Evolutionary conservation across 2,329 filamentous ascomycete genomes (phyloP), one percentile per base, ranked within the genome.

Genomic region (Eutypa lata): DNA sequence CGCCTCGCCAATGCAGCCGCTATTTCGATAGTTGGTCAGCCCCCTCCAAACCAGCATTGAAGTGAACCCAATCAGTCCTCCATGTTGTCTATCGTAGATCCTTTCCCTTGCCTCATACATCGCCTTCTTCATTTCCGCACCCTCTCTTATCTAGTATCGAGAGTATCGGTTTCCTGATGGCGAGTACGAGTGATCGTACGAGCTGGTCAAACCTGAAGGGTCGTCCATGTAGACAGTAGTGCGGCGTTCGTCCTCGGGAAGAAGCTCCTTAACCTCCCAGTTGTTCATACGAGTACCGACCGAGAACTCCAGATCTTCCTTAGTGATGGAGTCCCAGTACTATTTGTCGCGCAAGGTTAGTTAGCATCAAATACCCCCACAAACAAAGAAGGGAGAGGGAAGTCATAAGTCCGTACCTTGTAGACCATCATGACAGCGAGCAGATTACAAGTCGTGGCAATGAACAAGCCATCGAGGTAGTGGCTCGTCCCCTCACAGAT

Each of bases 251-350:
- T 94, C 90, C 59, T 94, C 90, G 44, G 87, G 83, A 18, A 94
- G 79, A 11, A 90, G 80, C 57, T 97, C 93, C 76, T 97, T 97
- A 68, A 97, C 89, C 69, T 99, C 94, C 94, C 94, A 99, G 71
- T 94, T 97, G 76, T 96, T 95, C 74, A 90, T 89, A 71, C 93
- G 90, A 54, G 91, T 91, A 59, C 93, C 93, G 48, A 99, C 94
- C 2, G 91, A 96, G 73, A 99, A 99, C 70, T 99, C 94, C 60
- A 99, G 87, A 71, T 99, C 94, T 74, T 99, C 94, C 68, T 90
- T 91, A 21, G 94, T 99, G 71, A 99, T 99, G 16, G 92, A 97
- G 69, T 99, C 94, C 94, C 94, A 99, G 78, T 96, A 99, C 91
- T 94, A 62, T n/a, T n/a, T n/a, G n/a, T n/a, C n/a, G n/a, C n/a